These are phyloP conservation scores for Umbilicus rupestris DNA, from an alignment of 164 flowering plant genomes.

Conservation along the genomic window DNA sequence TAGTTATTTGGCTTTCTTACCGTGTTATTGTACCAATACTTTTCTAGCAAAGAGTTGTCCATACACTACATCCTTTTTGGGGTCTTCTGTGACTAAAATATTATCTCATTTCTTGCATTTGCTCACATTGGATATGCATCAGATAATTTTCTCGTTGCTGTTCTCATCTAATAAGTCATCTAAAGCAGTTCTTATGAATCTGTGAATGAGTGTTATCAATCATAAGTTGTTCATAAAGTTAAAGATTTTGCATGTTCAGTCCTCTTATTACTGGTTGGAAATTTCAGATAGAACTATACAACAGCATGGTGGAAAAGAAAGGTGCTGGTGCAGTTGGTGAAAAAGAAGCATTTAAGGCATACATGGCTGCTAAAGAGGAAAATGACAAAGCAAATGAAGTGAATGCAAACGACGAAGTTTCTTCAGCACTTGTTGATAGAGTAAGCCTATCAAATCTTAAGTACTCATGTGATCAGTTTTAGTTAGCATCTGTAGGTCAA, in stretches of 20 bases:
- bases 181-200: no score
- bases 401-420: constrained; percentile 39
- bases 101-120: no score
- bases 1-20: background rate
- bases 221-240: no score
- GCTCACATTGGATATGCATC: no score
- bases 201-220: no score
- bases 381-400: constrained; percentile 41
- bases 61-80: background rate
- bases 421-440: constrained; percentile 70
- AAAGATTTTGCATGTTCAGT: no score
- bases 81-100: no score
- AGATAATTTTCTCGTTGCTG: no score
- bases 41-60: background rate
- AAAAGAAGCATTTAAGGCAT: constrained; percentile 66
- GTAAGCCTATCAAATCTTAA: constrained; percentile 22
- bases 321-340: constrained; percentile 69
- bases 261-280: constrained; percentile 2
- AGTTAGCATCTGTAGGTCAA: background rate
- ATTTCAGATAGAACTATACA: constrained; percentile 75
- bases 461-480: background rate
- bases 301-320: constrained; percentile 72
- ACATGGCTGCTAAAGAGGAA: constrained; percentile 44
- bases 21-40: background rate
- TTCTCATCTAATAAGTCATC: no score